These are phyloP conservation scores for Acmispon strigosus DNA, from an alignment of 306 rosid genomes.

Conservation along the genomic window DNA sequence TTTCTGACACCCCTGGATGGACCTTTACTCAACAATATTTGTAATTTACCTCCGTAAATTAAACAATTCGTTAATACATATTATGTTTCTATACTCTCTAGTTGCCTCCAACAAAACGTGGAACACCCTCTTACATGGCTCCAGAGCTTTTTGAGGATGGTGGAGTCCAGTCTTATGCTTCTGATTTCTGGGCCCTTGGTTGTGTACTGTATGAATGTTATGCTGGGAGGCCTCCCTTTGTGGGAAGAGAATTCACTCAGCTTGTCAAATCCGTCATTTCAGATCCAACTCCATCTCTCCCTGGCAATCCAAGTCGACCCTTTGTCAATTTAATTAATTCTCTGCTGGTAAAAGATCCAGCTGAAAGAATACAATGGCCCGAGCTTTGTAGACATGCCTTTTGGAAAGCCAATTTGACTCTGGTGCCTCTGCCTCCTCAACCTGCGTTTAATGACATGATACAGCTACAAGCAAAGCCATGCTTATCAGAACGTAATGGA, in stretches of 20 bases:
- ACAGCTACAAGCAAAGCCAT: slow-evolving; percentile 57
- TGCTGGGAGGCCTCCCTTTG: slow-evolving; percentile 89
- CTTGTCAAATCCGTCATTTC: slow-evolving; percentile 86
- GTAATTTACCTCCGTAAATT: slow-evolving; percentile 2
- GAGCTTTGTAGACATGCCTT: slow-evolving; percentile 92
- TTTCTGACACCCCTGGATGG: background rate
- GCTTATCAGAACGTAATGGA: slow-evolving; percentile 74
- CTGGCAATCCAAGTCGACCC: slow-evolving; percentile 87
- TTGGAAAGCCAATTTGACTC: slow-evolving; percentile 66
- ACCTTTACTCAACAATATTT: background rate
- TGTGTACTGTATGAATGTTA: slow-evolving; percentile 92
- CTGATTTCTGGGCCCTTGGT: slow-evolving; percentile 98
- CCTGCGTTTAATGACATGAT: slow-evolving; percentile 87
- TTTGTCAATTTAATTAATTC: slow-evolving; percentile 83
- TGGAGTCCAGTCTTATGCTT: slow-evolving; percentile 87
- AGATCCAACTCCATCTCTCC: slow-evolving; percentile 85
- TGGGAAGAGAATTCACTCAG: slow-evolving; percentile 89
- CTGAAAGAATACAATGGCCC: slow-evolving; percentile 87
- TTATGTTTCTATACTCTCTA: slow-evolving; percentile 27
- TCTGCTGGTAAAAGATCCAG: slow-evolving; percentile 87
- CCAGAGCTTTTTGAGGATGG: slow-evolving; percentile 97
- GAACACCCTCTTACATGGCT: slow-evolving; percentile 98
- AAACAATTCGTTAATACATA: slow-evolving; percentile 20
- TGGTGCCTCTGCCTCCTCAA: slow-evolving; percentile 69
- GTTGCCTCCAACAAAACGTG: slow-evolving; percentile 93